A percentile compares a stretch with the other conserved stretches of the same genome.
Conservation (phyloP, 306 rosid genomes). For the Trifolium dubium region DNA sequence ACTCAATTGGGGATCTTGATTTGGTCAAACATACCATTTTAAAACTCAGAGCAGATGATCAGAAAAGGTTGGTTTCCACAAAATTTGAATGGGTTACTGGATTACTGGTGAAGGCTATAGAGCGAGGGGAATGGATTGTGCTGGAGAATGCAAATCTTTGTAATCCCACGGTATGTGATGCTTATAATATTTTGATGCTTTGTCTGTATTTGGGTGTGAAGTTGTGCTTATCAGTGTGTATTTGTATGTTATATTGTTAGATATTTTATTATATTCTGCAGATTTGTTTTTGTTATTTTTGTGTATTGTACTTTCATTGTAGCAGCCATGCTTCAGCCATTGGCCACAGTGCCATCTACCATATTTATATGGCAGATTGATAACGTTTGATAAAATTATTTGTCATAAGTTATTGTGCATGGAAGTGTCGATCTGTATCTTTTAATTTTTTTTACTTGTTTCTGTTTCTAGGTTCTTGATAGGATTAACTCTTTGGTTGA, state of each 20-base stretch:
- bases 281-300: conserved; percentile 3
- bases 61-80: conserved; percentile 54
- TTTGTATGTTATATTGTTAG: neutral
- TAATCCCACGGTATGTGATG: conserved; percentile 78
- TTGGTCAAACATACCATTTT: conserved; percentile 53
- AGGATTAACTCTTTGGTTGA: conserved; percentile 96
- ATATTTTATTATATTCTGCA: neutral
- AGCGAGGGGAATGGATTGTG: conserved; percentile 92
- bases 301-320: neutral
- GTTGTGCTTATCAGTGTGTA: neutral
- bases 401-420: neutral
- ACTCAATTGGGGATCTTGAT: conserved; percentile 61
- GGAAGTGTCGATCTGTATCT: neutral
- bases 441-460: conserved; percentile 3
- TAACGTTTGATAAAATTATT: neutral
- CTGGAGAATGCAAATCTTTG: conserved; percentile 95
- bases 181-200: conserved; percentile 7
- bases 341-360: neutral
- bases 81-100: conserved; percentile 97
- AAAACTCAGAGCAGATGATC: conserved; percentile 64
- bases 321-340: conserved; percentile 1
- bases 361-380: neutral
- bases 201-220: conserved; percentile 23
- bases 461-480: conserved; percentile 79
- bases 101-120: conserved; percentile 77